Base-by-base conservation (phyloP, 192 early-diverging fungal genomes). In the Ramicandelaber brevisporus region DNA sequence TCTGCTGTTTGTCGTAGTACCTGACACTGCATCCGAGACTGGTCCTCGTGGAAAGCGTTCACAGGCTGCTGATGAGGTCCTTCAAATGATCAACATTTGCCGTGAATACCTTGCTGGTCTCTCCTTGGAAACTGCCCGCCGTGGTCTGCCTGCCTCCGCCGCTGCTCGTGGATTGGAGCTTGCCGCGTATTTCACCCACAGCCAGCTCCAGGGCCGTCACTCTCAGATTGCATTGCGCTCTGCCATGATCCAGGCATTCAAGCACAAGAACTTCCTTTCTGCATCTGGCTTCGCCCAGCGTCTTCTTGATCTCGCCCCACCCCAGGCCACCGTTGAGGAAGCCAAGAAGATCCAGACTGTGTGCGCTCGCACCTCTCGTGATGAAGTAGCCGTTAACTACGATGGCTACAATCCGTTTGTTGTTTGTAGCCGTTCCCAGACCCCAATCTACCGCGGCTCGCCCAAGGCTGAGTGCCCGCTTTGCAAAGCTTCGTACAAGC, bases 361-460 rank as follows among this genome's bases (percentile, higher is more conserved):
- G 14, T 71, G 69, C 36, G 78, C 85, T 43, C 70, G 65, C 17
- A 77, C 65, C 31, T 71, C 75, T 29, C 59, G 63, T 12, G 80
- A 93, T 51, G 70, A 69, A 41, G 61, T 87, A 15, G 36, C 59
- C 12, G 45, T 98, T 11, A 70, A 86, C 24, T 98, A 95, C 46
- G 84, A 97, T 41, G 80, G 83, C 44, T 86, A 78, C 61, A 95
- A 88, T 44, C 84, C 89, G 31, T 90, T 93, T 44, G 70, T 72
- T 2, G 52, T 87, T 2, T 95, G 89, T 43, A 79, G 60, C 7
- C 59, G 63, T 19, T 74, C 84, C 15, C 79, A 67, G 38, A 64
- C 73, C 18, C 85, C 93, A 4, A 95, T 98, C 36, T 81, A 88
- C 59, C 62, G 64, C 23, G 87, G 85, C 25, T 76, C 70, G 21